These are phyloP conservation scores for Strobilomyces echinocephalus DNA, from an alignment of 768 basidiomycete species.

Conservation along the genomic window DNA sequence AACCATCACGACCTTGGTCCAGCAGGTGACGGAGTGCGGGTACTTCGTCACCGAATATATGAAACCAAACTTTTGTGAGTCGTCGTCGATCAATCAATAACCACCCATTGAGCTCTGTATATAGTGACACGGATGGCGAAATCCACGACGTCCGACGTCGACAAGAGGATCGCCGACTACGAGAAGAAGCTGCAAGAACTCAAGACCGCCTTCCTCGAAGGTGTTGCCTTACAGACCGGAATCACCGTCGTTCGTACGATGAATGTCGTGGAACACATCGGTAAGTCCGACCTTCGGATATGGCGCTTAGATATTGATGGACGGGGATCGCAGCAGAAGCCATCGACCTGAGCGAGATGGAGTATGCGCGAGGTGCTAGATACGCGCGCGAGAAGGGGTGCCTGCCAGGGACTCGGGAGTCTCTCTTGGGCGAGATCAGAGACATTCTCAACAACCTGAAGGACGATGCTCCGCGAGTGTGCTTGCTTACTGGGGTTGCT, in stretches of 20 bases:
- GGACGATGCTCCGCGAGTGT: slow-evolving; percentile 6
- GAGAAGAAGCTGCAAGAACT: no score
- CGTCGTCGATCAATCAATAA: not conserved
- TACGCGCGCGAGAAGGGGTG: not conserved
- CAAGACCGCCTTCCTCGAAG: no score
- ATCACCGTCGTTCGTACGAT: not conserved
- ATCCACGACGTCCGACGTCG: not conserved
- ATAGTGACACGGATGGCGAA: not conserved
- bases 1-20: not conserved
- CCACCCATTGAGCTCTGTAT: no score
- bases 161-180: no score
- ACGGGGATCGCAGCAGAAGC: not conserved
- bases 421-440: not conserved
- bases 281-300: not conserved
- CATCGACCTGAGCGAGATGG: no score
- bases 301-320: not conserved
- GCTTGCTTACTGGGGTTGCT: no score
- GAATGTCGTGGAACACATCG: not conserved
- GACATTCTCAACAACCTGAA: no score
- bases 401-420: not conserved
- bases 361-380: not conserved
- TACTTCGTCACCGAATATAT: not conserved
- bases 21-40: slow-evolving; percentile 1
- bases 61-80: not conserved
- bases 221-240: no score